Base-by-base conservation (phyloP, 2,329 filamentous ascomycete genomes). In the Fusarium anthophilum region DNA sequence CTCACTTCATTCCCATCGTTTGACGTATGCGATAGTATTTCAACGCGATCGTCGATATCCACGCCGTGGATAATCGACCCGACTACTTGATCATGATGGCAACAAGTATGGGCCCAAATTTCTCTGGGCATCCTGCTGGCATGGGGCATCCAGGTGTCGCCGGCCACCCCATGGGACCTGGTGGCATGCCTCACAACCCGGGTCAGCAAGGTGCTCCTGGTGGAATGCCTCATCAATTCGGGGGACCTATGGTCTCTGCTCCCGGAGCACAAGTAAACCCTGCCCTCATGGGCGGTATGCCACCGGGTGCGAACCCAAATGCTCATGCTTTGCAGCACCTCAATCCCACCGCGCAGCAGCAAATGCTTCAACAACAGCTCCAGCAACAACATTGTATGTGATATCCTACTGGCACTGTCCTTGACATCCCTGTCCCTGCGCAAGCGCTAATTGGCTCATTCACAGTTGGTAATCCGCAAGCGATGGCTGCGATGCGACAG, bases 231-330 rank as follows among this genome's bases (percentile, higher is more conserved):
- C 92, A 93, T 81, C 92, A 93, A 82, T 87, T 91, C 76, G 84
- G 89, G 83, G 81, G 78, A 47, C 92, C 93, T 77, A 93, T 93
- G 85, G 92, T 92, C 35, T 93, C 93, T 66, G 92, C 90, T 41
- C 92, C 93, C 26, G 91, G 90, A 75, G 90, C 89, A 70, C 92
- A 93, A 80, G 91, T 94, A 74, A 93, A 91, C 80, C 91, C 93
- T 78, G 89, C 91, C 64, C 89, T 95, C 87, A 94, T 95, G 92
- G 89, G 85, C 73, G 91, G 89, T 66, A 94, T 95, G 90, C 92
- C 92, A 72, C 92, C 91, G 37, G 90, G 92, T 70, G 87, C 86
- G 73, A 88, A 86, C 61, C 89, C 89, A 66, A 92, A 90, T 82
- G 88, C 89, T 68, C 92, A 94, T 83, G 91, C 91, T 24, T 83